phyloP scores from a whole-genome alignment of 2,329 filamentous ascomycete species.

The Metarhizium rileyi region DNA sequence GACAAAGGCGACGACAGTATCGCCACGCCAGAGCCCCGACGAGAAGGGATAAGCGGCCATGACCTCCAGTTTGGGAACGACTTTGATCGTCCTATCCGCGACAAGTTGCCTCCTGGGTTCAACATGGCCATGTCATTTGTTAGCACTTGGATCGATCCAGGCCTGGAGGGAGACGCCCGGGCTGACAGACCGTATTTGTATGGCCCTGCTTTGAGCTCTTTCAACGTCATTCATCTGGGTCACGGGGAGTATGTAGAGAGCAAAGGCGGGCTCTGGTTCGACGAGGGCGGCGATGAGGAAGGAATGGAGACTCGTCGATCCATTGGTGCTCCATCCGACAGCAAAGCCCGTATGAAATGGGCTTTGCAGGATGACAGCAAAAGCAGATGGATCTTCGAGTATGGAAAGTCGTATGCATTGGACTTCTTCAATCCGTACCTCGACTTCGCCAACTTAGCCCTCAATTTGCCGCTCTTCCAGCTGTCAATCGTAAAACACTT shows the following conservation, averaged over 20 bases:
- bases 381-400: constrained; percentile 44
- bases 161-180: constrained; percentile 81
- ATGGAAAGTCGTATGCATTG: constrained; percentile 40
- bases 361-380: constrained; percentile 40
- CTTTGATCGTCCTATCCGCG: constrained; percentile 83
- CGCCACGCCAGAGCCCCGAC: constrained; percentile 3
- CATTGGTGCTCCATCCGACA: constrained; percentile 40
- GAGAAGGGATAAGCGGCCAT: constrained; percentile 50
- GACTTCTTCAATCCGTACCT: constrained; percentile 89
- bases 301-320: constrained; percentile 36
- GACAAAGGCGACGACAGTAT: neutral
- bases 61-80: constrained; percentile 91
- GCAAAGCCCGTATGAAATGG: constrained; percentile 50
- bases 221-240: constrained; percentile 68
- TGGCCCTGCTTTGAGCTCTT: constrained; percentile 68
- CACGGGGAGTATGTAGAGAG: constrained; percentile 34
- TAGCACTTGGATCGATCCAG: constrained; percentile 84
- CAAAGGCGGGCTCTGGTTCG: constrained; percentile 46
- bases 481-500: constrained; percentile 68
- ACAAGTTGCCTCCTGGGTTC: constrained; percentile 79
- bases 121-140: constrained; percentile 75
- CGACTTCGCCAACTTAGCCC: constrained; percentile 66
- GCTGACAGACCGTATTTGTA: constrained; percentile 81
- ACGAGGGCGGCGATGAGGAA: constrained; percentile 55
- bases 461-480: constrained; percentile 63